phyloP scores from a whole-genome alignment of 345 rosid species.

The Aquilaria sinensis region DNA sequence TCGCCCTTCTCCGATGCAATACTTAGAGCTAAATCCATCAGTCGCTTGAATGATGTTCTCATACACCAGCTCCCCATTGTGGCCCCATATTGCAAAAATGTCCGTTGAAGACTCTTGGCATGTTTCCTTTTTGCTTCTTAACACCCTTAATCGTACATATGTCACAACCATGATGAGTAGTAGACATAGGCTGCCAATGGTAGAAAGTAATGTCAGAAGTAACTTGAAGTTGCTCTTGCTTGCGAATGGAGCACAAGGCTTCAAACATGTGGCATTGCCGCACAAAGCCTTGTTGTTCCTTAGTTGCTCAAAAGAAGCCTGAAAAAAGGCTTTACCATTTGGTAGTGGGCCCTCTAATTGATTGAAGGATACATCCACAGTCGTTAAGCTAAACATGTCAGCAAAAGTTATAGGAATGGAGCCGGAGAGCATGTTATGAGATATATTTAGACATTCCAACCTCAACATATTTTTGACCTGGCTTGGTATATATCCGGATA shows the following conservation, averaged over 20 bases:
- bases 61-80: not conserved
- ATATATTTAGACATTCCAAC: constrained; percentile 10
- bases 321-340: not conserved
- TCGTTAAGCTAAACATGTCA: constrained; percentile 8
- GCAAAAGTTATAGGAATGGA: constrained; percentile 16
- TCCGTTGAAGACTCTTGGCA: not conserved
- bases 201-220: not conserved
- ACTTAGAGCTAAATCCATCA: constrained; percentile 4
- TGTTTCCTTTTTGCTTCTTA: not conserved
- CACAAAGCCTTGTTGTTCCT: not conserved
- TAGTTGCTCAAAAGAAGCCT: not conserved
- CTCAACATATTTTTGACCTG: not conserved
- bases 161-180: constrained; percentile 13
- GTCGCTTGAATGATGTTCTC: constrained; percentile 6
- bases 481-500: constrained; percentile 15
- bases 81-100: not conserved
- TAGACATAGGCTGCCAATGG: constrained; percentile 1
- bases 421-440: constrained; percentile 19
- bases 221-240: constrained; percentile 2
- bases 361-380: constrained; percentile 18
- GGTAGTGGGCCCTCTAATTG: constrained; percentile 22
- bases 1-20: constrained; percentile 13
- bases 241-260: not conserved
- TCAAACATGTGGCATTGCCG: constrained; percentile 2
- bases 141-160: not conserved